A percentile compares a stretch with the other conserved stretches of the same genome.
Evolutionary conservation across 805 yeast species (phyloP).

Genomic region (Saccharomycopsis sp.): DNA sequence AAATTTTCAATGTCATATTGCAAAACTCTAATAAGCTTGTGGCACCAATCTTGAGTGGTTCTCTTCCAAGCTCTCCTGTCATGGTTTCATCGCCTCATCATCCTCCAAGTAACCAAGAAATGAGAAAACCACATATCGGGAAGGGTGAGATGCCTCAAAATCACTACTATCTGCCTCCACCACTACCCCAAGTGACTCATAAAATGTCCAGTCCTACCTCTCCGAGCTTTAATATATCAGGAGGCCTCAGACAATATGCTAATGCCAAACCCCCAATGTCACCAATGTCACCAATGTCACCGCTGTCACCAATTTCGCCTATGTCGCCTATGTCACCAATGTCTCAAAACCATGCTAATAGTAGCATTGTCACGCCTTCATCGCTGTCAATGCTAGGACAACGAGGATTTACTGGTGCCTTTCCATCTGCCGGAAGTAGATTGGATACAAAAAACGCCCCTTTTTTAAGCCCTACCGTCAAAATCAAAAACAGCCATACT

Average conservation of each 20-base stretch:
- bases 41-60: not conserved
- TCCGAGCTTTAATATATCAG: not conserved
- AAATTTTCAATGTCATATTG: not conserved
- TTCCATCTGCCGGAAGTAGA: not conserved
- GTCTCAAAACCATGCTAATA: not conserved
- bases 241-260: not conserved
- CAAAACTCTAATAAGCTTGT: not conserved
- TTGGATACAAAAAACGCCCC: not conserved
- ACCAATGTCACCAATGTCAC: slow-evolving; percentile 2
- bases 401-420: not conserved
- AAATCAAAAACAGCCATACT: not conserved
- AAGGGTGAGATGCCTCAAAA: not conserved
- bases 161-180: not conserved
- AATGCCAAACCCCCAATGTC: not conserved
- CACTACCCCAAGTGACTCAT: not conserved
- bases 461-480: not conserved
- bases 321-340: not conserved
- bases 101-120: not conserved
- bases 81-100: no score
- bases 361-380: not conserved
- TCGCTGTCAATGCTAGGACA: not conserved
- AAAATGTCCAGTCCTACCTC: not conserved
- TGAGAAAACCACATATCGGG: not conserved
- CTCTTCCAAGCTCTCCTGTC: not conserved
- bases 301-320: not conserved